These are phyloP conservation scores for Entophlyctis helioformis DNA, from an alignment of 192 early-diverging fungal species.

Conservation along the genomic window DNA sequence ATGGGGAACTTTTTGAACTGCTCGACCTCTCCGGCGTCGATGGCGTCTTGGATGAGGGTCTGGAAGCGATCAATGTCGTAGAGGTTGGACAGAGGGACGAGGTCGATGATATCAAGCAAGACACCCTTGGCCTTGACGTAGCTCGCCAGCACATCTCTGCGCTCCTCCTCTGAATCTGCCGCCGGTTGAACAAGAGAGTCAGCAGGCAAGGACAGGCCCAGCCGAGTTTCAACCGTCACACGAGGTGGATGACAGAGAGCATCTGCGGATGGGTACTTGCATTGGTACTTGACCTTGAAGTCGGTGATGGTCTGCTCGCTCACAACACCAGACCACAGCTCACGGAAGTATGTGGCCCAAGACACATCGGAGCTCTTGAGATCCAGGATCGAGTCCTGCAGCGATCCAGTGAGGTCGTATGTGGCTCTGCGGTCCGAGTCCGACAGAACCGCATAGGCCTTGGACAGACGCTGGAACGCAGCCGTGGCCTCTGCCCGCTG, in stretches of 20 bases:
- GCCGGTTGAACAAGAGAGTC: too few relatives aligned
- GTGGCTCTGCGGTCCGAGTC: slow-evolving; percentile 44
- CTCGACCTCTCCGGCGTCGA: slow-evolving; percentile 40
- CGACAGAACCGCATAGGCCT: slow-evolving; percentile 64
- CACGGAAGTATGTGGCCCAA: slow-evolving; percentile 77
- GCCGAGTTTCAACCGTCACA: too few relatives aligned
- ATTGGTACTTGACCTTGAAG: slow-evolving; percentile 58
- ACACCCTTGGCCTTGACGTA: slow-evolving; percentile 58
- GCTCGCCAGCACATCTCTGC: slow-evolving; percentile 48
- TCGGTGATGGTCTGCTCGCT: slow-evolving; percentile 61
- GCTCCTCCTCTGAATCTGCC: slow-evolving; percentile 65
- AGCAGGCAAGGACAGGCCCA: too few relatives aligned
- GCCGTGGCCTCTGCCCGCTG: slow-evolving; percentile 24
- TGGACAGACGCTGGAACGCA: slow-evolving; percentile 66
- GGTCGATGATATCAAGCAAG: slow-evolving; percentile 52
- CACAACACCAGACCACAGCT: slow-evolving; percentile 62
- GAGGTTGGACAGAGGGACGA: slow-evolving; percentile 48
- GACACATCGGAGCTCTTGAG: slow-evolving; percentile 6
- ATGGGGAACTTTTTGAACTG: slow-evolving; percentile 36
- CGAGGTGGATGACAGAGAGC: too few relatives aligned
- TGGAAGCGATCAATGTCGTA: slow-evolving; percentile 56
- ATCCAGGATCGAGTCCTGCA: slow-evolving; percentile 30
- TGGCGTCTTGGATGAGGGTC: slow-evolving; percentile 48
- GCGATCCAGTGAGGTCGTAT: slow-evolving; percentile 68
- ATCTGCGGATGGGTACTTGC: slow-evolving; percentile 11